Base-by-base conservation (phyloP, 2,329 filamentous ascomycete species). In the Neonectria faginata region DNA sequence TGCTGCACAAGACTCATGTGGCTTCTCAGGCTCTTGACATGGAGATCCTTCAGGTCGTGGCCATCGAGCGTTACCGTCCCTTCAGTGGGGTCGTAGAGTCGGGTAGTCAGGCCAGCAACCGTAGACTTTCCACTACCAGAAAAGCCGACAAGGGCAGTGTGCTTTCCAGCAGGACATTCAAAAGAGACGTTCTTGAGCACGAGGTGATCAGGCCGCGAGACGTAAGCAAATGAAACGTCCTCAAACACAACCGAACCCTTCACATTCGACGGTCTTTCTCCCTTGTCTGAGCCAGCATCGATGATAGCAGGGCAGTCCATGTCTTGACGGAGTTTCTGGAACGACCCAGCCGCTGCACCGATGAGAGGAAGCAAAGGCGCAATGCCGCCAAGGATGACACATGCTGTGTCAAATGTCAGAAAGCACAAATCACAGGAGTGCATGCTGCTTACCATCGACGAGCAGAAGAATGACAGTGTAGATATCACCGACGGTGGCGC, bases 391-490 rank as follows among this genome's bases (percentile, higher is more conserved):
- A 91, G 81, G 36, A 91, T 83, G 53, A 91, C 86, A 9, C 87
- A 88, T 27, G 87, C 81, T 82, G 66, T 48, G 58, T 7, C 74
- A 5, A 4, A n/a, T 58, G 62, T 74, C 42, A 72, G 67, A 33
- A 11, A 18, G n/a, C 12, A 10, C 10, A 11, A 2, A 3, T 18
- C 4, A 31, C 16, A 14, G 2, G 14, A 22, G 11, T 64, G 66
- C 78, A 67, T 3, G 11, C 6, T 31, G 25, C 31, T 16, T 76
- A 82, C 81, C 87, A 67, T 91, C 88, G 1, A 90, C 81, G 11
- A 90, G 85, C 31, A 91, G 79, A 57, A 90, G 88, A 12, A 90
- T 87, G 31, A 90, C 88, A 0, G 88, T 89, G 68, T 90, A 90
- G 16, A 88, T 81, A n/a, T 79, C 75, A 41, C 83, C 82, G 9